Evolutionary conservation across 2,329 filamentous ascomycete species (phyloP), one percentile per base, ranked within the genome.

Genomic region (Westerdykella ornata): DNA sequence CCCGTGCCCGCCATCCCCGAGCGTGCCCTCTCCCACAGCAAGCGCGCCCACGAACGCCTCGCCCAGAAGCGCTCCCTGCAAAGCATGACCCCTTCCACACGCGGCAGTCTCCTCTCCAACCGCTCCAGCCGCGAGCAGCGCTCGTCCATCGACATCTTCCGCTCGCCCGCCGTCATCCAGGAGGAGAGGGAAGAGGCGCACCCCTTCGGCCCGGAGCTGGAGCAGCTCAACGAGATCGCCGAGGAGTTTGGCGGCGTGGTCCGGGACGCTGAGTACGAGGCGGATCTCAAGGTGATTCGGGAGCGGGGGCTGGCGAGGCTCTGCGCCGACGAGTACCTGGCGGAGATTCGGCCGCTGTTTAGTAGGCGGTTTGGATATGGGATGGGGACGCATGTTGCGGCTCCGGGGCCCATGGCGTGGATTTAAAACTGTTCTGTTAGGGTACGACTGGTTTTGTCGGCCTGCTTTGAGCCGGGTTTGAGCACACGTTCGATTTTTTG

Each of bases 201-300:
- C 63, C 90, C 90, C 0, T 97, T 97, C 57, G 87, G 87, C 39
- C 82, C 84, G 38, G 92, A 98, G 67, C 73, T 97, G 39, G 88
- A 87, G 42, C 85, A 97, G 67, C 86, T 97, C 17, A 88, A 88
- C 39, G 92, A 97, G 67, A 77, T 96, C 13, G 90, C 84, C 0
- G 92, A 97, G 68, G 89, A 96, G 66, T 90, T 88, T 53, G 80
- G 81, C 32, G 62, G 63, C 36, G 68, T 66, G 1, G 74, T 80
- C 20, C 75, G 76, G 48, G 74, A 79, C 45, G 74, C 75, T n/a
- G 72, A 80, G 35, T 69, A 82, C 30, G 83, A 89, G 34, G 84
- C 87, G 41, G 88, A 94, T 64, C 76, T 86, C 56, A 72, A 78
- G 51, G 78, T 82, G 44, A 78, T 97, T 60, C 66, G 75, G 44